Evolutionary conservation across 495 filamentous ascomycete species (phyloP), one percentile per base, ranked within the genome.

Genomic region (Penicillium taxi): DNA sequence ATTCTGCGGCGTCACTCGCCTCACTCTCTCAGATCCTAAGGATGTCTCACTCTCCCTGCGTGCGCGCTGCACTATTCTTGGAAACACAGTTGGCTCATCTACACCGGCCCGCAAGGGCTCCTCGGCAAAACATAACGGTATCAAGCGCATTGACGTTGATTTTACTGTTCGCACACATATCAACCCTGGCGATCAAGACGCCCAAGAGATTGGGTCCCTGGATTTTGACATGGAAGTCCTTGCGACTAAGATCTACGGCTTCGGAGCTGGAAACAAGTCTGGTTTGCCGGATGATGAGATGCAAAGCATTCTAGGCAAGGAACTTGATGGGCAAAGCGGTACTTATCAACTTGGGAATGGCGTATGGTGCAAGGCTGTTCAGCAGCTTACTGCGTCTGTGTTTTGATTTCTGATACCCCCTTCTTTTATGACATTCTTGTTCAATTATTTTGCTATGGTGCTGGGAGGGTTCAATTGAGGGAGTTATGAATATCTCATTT

Each of bases 231-330:
- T 63, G 9, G 57, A 66, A 14, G 61, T 62, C 2, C 37, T 65
- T 8, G 63, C 64, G 6, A 67, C 56, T 23, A 70, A 70, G 37
- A 56, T 70, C 33, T 70, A 70, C 26, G 66, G 66, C 6, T 70
- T 70, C 24, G 61, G 56, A 7, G 33, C 46, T 7, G 50, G 33
- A 2, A 61, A 52, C 25, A 49, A 52, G 27, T 50, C 48, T 1
- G 59, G 58, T 16, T 32, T 64, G 0, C 55, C 66, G 0, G 59
- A 64, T 15, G 47, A 44, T 6, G 58, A 69, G 20, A 61, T 69
- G 56, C 55, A 53, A 31, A 54, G 42, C 33, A 61, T 67, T 18
- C 55, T 69, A 6, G 41, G 43, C 27, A 58, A 57, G 32, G 53
- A 55, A 7, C 45, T 69, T 15, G 44, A 34, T 4, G n/a, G n/a